Evolutionary conservation across 2,329 filamentous ascomycete species (phyloP), one percentile per base, ranked within the genome.

Genomic region (Verticillium nonalfalfae): DNA sequence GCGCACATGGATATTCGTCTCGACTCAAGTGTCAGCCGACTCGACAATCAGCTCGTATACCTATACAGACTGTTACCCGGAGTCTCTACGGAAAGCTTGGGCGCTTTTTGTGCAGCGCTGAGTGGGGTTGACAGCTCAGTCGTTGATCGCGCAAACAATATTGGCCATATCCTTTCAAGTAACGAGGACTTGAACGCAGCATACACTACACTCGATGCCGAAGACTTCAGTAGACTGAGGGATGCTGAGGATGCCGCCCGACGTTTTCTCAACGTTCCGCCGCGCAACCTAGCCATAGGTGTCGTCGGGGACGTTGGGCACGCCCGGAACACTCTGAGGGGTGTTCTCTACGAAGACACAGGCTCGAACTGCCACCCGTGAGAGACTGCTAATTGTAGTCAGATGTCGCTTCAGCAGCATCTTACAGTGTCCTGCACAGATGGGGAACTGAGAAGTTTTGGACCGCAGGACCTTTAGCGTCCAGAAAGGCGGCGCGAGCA

Each of bases 21-120:
- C 10, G 81, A 91, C 64, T 71, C 75, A 26, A 71, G 81, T 1
- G 80, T 83, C 3, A 70, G 75, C 0, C 73, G 79, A 5, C 68
- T 76, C 2, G 83, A 88, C 33, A 81, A 90, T 1, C 86, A 90
- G 66, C 81, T 93, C 35, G 87, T 84, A 0, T 92, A 90, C 68
- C 81, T 97, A 1, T 96, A 94, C 73, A 89, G 86, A 34, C 75
- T 89, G n/a, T 69, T 75, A 4, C 67, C 78, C 2, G 93, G 93
- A 0, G 82, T 88, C 61, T 94, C 88, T 67, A 85, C 79, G 7
- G 89, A 90, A 14, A 97, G 93, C 70, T 96, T 96, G 69, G 95
- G 95, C 0, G 90, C 88, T 34, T 83, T 85, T 74, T 98, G 95
- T 70, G 95, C 95, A 34, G 87, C 87, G 3, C 84, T 96, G 73